Base-by-base conservation (phyloP, 495 filamentous ascomycete species). In the Hypomontagnella submonticulosa region DNA sequence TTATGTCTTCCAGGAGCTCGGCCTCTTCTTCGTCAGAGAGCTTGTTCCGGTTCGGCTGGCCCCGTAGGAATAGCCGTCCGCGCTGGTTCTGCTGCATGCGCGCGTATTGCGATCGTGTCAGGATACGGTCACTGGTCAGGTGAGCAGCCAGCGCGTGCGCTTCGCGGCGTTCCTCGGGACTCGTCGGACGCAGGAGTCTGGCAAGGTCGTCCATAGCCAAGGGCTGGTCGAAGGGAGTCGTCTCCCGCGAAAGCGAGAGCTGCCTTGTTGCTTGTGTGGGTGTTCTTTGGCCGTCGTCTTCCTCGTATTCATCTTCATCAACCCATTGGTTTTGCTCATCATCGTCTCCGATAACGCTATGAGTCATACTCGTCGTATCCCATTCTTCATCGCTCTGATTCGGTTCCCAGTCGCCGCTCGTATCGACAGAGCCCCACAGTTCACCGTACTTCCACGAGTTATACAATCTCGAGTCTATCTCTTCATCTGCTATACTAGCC, bases 61-160 rank as follows among this genome's bases (percentile, higher is more conserved):
- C 41, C n/a, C 38, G 60, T 4, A 88, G 77, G 6, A 97, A 78
- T 4, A 97, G 79, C 47, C 85, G 85, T 1, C 86, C 83, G 62
- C 86, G 82, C 36, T 92, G 88, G 20, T 81, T 80, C 54, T 90
- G 87, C 47, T 88, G 76, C 47, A 87, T 79, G 27, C 85, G 82
- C 34, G 83, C 84, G 78, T 89, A 97, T 43, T 86, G 86, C 37
- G 90, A 89, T 23, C 95, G 89, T 5, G 95, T 99, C 57, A 97
- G 74, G 43, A 94, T 88, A n/a, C 79, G 80, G 4, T 85, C 77
- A 49, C 85, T 85, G 13, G 80, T 77, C 10, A 99, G 84, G 73
- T 94, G 94, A 1, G 91, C 89, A 10, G 94, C 89, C 2, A 98
- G 84, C 8, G 94, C 83, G 30, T 85, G 85, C 2, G 96, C 95